These are phyloP conservation scores for Elymus sibiricus DNA, from an alignment of 176 grass and related monocot species.

Conservation along the genomic window DNA sequence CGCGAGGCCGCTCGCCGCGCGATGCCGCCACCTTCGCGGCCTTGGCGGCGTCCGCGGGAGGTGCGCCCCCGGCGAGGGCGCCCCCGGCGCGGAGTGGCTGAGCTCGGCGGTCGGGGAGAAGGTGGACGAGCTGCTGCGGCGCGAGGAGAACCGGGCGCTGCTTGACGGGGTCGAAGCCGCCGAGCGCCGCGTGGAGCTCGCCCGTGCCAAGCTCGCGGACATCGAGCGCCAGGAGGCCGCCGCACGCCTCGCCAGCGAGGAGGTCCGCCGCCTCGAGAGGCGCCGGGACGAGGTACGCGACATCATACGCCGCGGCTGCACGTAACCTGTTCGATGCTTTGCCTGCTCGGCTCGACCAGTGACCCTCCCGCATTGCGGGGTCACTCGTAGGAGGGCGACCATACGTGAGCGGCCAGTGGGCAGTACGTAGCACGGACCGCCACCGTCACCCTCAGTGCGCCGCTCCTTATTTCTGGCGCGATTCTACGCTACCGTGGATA, in stretches of 20 bases:
- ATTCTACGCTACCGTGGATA: neutral
- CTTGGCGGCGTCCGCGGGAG: constrained; percentile 14
- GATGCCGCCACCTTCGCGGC: neutral
- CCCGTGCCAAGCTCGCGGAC: constrained; percentile 68
- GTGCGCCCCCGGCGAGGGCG: constrained; percentile 26
- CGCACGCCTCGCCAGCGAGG: constrained; percentile 41
- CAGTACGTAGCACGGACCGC: neutral
- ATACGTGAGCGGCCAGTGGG: neutral
- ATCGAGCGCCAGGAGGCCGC: constrained; percentile 64
- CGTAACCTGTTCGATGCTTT: constrained; percentile 34
- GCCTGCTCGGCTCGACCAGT: neutral
- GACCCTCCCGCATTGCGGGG: neutral
- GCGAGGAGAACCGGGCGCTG: constrained; percentile 69
- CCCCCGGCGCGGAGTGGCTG: constrained; percentile 27
- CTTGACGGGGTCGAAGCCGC: constrained; percentile 68
- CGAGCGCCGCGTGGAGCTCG: constrained; percentile 72
- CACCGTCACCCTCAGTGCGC: neutral
- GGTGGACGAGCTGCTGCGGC: constrained; percentile 70
- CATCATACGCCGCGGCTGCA: neutral
- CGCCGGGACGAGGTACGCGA: constrained; percentile 57
- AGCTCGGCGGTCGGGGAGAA: constrained; percentile 48
- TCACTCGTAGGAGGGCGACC: constrained; percentile 3
- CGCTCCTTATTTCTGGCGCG: neutral
- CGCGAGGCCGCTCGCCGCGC: neutral
- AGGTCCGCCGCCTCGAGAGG: constrained; percentile 64